Evolutionary conservation across 192 early-diverging fungal species (phyloP).

Genomic region (Phycomyces nitens): DNA sequence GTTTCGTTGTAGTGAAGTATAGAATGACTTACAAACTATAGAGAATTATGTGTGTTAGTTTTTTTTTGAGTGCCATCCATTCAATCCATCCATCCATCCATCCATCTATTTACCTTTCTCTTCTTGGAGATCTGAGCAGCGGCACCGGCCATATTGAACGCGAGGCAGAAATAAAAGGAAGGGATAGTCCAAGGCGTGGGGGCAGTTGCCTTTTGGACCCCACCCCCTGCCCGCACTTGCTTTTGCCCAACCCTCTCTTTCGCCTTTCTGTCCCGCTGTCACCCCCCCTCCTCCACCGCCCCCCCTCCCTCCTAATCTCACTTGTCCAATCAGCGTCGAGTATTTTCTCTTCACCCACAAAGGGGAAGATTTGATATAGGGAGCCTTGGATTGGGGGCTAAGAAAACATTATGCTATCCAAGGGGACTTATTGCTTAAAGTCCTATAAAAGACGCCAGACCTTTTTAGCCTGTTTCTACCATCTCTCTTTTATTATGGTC

Average conservation of each 20-base stretch:
- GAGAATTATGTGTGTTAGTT: conserved; percentile 6
- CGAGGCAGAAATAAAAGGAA: conserved; percentile 13
- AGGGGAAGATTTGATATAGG: no score
- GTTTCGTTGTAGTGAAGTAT: no score
- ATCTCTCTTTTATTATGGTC: conserved; percentile 4
- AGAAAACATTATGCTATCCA: no score
- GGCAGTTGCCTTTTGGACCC: no score
- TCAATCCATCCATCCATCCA: conserved; percentile 24
- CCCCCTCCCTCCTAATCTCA: background rate
- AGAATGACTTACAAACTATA: conserved; percentile 11
- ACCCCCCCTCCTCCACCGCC: background rate
- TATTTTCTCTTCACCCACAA: no score
- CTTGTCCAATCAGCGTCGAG: no score
- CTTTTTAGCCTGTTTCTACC: background rate
- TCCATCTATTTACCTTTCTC: conserved; percentile 56
- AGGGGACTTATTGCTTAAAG: background rate
- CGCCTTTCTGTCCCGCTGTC: background rate
- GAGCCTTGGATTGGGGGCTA: no score
- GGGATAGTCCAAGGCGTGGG: background rate
- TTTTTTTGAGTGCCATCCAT: conserved; percentile 11
- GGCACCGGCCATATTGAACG: conserved; percentile 20
- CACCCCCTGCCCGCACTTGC: conserved; percentile 1
- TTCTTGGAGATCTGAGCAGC: conserved; percentile 67
- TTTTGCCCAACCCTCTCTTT: background rate
- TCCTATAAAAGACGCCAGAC: background rate